These are phyloP conservation scores for Chrysopogon serrulatus DNA, from an alignment of 176 grass and related monocot species.

Conservation along the genomic window DNA sequence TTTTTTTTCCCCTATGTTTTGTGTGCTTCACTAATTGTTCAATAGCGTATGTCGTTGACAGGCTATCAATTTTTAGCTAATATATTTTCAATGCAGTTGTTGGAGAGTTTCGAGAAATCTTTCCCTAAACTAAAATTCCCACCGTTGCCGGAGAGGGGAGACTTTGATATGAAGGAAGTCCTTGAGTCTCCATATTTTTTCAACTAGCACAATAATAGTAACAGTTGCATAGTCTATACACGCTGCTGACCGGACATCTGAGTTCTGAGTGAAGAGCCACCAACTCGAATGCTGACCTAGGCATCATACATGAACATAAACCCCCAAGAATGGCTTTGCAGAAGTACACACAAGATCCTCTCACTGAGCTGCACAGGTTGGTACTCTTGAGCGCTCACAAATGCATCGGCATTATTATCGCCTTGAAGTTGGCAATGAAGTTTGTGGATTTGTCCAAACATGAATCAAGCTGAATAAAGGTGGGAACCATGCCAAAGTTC, in stretches of 20 bases:
- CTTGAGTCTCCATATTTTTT: conserved; percentile 82
- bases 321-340: not conserved
- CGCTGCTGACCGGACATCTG: not conserved
- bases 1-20: not conserved
- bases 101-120: conserved; percentile 69
- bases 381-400: not conserved
- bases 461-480: conserved; percentile 8
- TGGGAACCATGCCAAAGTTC: conserved; percentile 1
- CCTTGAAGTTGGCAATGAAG: not conserved
- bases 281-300: conserved; percentile 1
- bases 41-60: not conserved
- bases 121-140: conserved; percentile 71
- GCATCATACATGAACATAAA: conserved; percentile 3
- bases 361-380: not conserved
- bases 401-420: not conserved
- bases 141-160: conserved; percentile 77
- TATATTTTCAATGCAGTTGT: conserved; percentile 63
- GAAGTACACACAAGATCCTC: not conserved
- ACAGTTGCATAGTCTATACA: not conserved
- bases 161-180: conserved; percentile 89
- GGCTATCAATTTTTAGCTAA: not conserved
- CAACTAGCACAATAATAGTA: conserved; percentile 43
- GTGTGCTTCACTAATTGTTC: not conserved
- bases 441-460: not conserved
- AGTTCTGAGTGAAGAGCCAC: conserved; percentile 4